Evolutionary conservation across 495 filamentous ascomycete species (phyloP), one percentile per base, ranked within the genome.

Genomic region (Jackrogersella minutella): DNA sequence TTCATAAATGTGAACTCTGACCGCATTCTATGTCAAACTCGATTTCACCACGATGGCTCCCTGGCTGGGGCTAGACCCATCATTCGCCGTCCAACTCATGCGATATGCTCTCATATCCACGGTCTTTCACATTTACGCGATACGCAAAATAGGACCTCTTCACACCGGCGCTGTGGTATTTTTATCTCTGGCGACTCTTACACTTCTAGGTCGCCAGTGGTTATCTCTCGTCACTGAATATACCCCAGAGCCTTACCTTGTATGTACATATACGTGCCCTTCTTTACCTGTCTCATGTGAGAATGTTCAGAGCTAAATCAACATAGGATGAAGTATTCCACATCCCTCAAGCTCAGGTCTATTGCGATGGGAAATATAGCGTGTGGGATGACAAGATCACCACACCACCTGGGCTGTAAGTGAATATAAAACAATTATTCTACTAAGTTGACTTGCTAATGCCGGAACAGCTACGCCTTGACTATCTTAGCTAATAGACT

Each of bases 351-450:
- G 93, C 93, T 0, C 90, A 96, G 55, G 83, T 84, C 7, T 99
- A 98, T 74, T 97, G 93, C 77, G 67, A 82, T 16, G 88, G 90
- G 14, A 81, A 85, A 24, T 97, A 88, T 78, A 73, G 74, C 28
- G 78, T 88, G 14, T 99, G 96, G 96, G 93, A 99, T 76, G 90
- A 92, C 11, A 98, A 97, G 72, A 92, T 99, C 64, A 99, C 95
- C 7, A 99, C 95, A 1, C 95, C 95, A 1, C 93, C 95, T 5
- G 96, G 93, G 16, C 81, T 98, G 80, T 97, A 83, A 69, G 81
- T 85, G 33, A 19, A n/a, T 17, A 21, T 28, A 7, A 13, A 19
- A 26, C 10, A 26, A 28, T 46, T 5, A 13, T 13, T 46, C 17
- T 34, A 30, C 7, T 4, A 26, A 46, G 41, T 24, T n/a, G 26